Evolutionary conservation across 129 eudicot genomes (phyloP).

Genomic region (Centrapalus pauciflorus): DNA sequence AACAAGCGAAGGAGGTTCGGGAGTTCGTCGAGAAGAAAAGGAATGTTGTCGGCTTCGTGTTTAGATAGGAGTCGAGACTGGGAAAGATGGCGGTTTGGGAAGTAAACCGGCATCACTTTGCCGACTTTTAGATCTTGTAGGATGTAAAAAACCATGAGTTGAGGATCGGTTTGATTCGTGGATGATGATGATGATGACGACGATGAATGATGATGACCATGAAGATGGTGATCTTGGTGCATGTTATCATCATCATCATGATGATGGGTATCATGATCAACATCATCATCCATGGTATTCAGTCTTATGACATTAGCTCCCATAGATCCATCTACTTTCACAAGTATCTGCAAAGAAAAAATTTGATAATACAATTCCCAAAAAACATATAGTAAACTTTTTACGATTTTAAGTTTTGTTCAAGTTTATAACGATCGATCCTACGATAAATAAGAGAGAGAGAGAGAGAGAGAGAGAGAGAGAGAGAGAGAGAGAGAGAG

Average conservation of each 20-base stretch:
- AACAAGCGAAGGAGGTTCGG: slow-evolving; percentile 43
- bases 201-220: slow-evolving; percentile 33
- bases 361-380: too few relatives aligned
- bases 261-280: slow-evolving; percentile 10
- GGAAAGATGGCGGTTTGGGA: slow-evolving; percentile 47
- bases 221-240: slow-evolving; percentile 34
- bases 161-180: slow-evolving; percentile 48
- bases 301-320: slow-evolving; percentile 37
- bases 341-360: slow-evolving; percentile 13
- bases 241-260: slow-evolving; percentile 19
- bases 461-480: neutral
- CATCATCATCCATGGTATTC: slow-evolving; percentile 34
- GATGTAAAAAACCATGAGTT: slow-evolving; percentile 57
- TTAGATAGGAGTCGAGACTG: slow-evolving; percentile 49
- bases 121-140: slow-evolving; percentile 49
- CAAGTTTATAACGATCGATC: too few relatives aligned
- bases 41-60: slow-evolving; percentile 64
- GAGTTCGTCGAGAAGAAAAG: slow-evolving; percentile 44
- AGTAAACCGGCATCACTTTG: slow-evolving; percentile 49
- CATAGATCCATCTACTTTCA: slow-evolving; percentile 11
- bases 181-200: slow-evolving; percentile 39
- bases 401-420: too few relatives aligned
- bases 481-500: neutral
- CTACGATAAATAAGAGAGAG: too few relatives aligned
- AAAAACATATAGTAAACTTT: too few relatives aligned